These are phyloP conservation scores for Dryas alaskensis DNA, from an alignment of 306 rosid species.

Conservation along the genomic window DNA sequence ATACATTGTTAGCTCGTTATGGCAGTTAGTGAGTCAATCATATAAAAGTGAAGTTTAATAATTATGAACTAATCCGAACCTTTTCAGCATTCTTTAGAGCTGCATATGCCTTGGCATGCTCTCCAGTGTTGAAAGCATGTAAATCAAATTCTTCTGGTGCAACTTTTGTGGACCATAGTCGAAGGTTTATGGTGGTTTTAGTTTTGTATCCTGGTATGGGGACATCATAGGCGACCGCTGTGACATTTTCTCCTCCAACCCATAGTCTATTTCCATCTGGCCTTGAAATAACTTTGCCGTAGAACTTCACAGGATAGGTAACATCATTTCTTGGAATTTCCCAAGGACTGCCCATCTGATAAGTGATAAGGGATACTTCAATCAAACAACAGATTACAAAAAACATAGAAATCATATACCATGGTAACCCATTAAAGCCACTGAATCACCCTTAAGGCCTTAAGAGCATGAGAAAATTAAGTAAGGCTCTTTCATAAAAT, in stretches of 20 bases:
- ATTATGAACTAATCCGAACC: constrained; percentile 33
- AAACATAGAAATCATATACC: neutral
- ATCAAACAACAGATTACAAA: neutral
- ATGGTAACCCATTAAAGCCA: neutral
- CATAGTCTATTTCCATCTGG: constrained; percentile 73
- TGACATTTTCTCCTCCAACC: constrained; percentile 90
- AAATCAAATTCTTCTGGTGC: constrained; percentile 77
- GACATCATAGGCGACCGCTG: constrained; percentile 82
- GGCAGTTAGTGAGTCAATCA: neutral
- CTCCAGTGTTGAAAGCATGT: constrained; percentile 73
- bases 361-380: constrained; percentile 6
- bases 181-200: constrained; percentile 78
- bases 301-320: constrained; percentile 73
- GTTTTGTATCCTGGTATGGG: constrained; percentile 97
- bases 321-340: constrained; percentile 87
- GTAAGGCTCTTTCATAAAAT: neutral
- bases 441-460: neutral
- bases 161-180: constrained; percentile 95
- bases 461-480: constrained; percentile 1
- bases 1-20: neutral
- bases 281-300: constrained; percentile 68
- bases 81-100: constrained; percentile 79
- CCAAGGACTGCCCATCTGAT: constrained; percentile 93
- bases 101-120: constrained; percentile 70
- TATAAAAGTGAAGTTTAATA: neutral